Percentiles rank a stretch among this genome's conserved stretches.
Conservation (phyloP, 2,329 filamentous ascomycete species). For the Massarina eburnea region DNA sequence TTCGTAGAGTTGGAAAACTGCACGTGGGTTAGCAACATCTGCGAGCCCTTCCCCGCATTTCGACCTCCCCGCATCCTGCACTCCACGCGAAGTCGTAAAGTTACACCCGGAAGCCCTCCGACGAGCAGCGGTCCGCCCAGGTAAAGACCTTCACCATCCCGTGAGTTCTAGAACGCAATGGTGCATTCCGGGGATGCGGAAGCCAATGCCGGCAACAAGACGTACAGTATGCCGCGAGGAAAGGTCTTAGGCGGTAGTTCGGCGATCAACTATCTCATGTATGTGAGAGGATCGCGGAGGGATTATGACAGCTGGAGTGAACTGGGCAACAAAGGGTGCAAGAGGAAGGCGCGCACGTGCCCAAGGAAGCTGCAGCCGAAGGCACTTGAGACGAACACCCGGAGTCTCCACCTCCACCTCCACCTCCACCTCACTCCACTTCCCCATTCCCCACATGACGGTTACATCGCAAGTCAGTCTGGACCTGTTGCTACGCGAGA, state of each 20-base stretch:
- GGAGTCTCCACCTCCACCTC: too few relatives aligned
- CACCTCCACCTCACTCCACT: too few relatives aligned
- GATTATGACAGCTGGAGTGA: slow-evolving; percentile 55
- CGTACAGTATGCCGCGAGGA: slow-evolving; percentile 14
- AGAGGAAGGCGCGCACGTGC: too few relatives aligned
- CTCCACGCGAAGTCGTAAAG: neutral
- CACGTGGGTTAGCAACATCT: neutral
- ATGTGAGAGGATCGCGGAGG: slow-evolving; percentile 17
- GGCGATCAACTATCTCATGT: slow-evolving; percentile 27
- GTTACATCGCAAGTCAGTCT: too few relatives aligned
- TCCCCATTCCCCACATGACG: too few relatives aligned
- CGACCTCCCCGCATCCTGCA: neutral
- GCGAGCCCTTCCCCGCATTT: neutral
- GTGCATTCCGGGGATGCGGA: slow-evolving; percentile 1
- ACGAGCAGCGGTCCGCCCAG: neutral
- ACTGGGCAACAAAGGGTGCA: slow-evolving; percentile 60
- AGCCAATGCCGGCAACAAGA: slow-evolving; percentile 22
- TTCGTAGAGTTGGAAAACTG: neutral
- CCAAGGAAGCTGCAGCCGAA: slow-evolving; percentile 38
- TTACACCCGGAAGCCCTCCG: neutral
- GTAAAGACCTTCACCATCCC: neutral
- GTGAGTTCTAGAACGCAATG: neutral
- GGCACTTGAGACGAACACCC: slow-evolving; percentile 20
- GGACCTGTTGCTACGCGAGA: too few relatives aligned
- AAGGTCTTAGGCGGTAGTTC: slow-evolving; percentile 30